Evolutionary conservation across 352 stramenopile species (phyloP).

Genomic region (Plasmopara muralis): DNA sequence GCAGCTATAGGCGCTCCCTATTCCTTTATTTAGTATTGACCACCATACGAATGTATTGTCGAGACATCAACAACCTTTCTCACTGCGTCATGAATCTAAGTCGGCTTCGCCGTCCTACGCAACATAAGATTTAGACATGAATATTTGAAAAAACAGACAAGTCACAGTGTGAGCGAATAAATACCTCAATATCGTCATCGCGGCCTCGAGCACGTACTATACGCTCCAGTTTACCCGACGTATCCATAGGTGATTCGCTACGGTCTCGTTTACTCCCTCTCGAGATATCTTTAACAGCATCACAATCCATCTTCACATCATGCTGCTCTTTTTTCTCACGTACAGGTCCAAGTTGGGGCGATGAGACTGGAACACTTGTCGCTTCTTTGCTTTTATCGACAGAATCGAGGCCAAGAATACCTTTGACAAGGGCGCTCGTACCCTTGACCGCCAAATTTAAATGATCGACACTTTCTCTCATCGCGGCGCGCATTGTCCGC

Average conservation of each 20-base stretch:
- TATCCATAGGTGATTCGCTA: slow-evolving; percentile 26
- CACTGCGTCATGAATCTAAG: no score
- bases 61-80: no score
- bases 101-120: no score
- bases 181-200: slow-evolving; percentile 28
- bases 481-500: slow-evolving; percentile 73
- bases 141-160: no score
- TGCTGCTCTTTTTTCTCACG: slow-evolving; percentile 18
- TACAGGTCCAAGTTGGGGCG: slow-evolving; percentile 4
- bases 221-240: slow-evolving; percentile 28
- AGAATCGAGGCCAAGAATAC: slow-evolving; percentile 44
- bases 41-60: no score
- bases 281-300: slow-evolving; percentile 6
- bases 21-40: no score
- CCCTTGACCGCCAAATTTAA: slow-evolving; percentile 62
- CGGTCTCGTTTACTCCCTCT: slow-evolving; percentile 28
- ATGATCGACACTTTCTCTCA: slow-evolving; percentile 66
- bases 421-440: slow-evolving; percentile 58
- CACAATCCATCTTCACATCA: slow-evolving; percentile 3
- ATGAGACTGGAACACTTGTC: slow-evolving; percentile 4
- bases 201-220: slow-evolving; percentile 15
- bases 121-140: no score
- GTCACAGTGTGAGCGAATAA: neutral
- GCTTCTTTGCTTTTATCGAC: slow-evolving; percentile 17
- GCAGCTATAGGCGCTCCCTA: no score